Conservation (phyloP, 345 rosid genomes). For the Acer campestre region DNA sequence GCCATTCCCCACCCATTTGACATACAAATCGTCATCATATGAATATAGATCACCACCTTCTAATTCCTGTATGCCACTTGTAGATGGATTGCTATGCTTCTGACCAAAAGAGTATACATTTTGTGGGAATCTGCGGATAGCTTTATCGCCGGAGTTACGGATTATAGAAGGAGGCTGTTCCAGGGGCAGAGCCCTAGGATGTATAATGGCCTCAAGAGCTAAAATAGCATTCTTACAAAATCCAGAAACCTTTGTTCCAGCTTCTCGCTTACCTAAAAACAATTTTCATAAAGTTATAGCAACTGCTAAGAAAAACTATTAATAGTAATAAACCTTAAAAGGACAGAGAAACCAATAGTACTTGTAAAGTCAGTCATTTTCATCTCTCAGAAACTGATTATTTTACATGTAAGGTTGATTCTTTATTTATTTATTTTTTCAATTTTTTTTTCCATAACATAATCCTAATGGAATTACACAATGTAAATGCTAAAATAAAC, state of each 20-base stretch:
- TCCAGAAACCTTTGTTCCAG: conserved; percentile 55
- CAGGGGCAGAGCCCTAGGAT: conserved; percentile 75
- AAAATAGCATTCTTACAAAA: conserved; percentile 77
- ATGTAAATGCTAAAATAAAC: background rate
- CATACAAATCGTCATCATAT: conserved; percentile 43
- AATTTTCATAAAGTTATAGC: background rate
- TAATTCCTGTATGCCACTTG: conserved; percentile 27
- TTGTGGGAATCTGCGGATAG: conserved; percentile 25
- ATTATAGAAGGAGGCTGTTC: conserved; percentile 37
- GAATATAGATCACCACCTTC: conserved; percentile 29
- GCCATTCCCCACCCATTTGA: conserved; percentile 39
- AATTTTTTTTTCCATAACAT: no score
- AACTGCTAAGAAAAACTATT: background rate
- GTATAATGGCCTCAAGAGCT: conserved; percentile 78
- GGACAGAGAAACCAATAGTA: background rate
- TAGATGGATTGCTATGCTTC: conserved; percentile 27
- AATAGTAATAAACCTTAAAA: background rate
- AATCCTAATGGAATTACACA: background rate
- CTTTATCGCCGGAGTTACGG: conserved; percentile 22
- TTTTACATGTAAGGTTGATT: background rate
- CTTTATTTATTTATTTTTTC: no score
- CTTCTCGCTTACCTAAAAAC: conserved; percentile 55
- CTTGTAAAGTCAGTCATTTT: no score
- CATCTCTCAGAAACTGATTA: background rate
- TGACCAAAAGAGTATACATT: conserved; percentile 30